phyloP scores from a whole-genome alignment of 305 asterid species.

The Fraxinus ornus region DNA sequence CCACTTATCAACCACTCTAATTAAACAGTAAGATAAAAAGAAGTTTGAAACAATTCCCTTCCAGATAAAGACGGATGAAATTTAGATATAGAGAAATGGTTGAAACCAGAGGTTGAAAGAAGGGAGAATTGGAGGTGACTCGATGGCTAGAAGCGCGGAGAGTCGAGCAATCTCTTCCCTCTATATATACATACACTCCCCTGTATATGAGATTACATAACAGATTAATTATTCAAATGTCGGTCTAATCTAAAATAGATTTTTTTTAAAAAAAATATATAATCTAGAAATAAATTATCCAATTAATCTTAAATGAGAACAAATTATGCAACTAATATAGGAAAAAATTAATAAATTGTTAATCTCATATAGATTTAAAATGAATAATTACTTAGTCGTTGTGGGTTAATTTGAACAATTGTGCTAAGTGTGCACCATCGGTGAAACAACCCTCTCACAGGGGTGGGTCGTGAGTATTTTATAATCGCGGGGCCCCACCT shows the following conservation, averaged over 20 bases:
- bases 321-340: neutral
- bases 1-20: slow-evolving; percentile 7
- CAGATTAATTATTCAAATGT: neutral
- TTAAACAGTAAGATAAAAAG: neutral
- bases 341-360: neutral
- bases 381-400: neutral
- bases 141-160: slow-evolving; percentile 1
- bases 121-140: neutral
- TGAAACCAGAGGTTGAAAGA: neutral
- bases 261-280: too few species aligned
- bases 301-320: neutral
- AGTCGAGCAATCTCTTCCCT: slow-evolving; percentile 20
- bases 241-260: neutral
- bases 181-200: slow-evolving; percentile 22
- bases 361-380: neutral
- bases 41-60: neutral
- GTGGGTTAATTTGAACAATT: neutral
- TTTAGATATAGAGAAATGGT: neutral
- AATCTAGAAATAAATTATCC: neutral
- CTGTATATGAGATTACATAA: neutral
- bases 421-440: neutral
- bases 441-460: neutral
- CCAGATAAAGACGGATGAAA: neutral
- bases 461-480: neutral
- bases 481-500: neutral